phyloP scores from a whole-genome alignment of 2,329 filamentous ascomycete genomes.

The Sporothrix brasiliensis region DNA sequence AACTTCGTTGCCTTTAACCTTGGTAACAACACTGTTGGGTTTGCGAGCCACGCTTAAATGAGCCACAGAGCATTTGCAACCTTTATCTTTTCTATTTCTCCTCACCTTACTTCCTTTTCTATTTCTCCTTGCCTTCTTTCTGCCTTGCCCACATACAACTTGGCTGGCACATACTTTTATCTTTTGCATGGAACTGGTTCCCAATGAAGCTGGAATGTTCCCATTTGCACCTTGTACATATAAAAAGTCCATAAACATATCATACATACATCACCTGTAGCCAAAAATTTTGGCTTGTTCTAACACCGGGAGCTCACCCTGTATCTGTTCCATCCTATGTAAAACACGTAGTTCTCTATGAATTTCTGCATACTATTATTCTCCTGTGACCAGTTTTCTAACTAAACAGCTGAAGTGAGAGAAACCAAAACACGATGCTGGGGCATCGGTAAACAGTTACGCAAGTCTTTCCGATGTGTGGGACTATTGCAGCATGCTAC shows the following conservation, averaged over 20 bases:
- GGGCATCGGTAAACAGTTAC: neutral
- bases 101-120: neutral
- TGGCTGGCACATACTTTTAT: slow-evolving; percentile 10
- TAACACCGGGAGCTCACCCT: neutral
- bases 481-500: slow-evolving; percentile 10
- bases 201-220: neutral
- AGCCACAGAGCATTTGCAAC: neutral
- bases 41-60: slow-evolving; percentile 51
- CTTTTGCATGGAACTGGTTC: neutral
- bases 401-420: neutral
- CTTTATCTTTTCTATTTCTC: neutral
- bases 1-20: slow-evolving; percentile 62
- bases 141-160: neutral
- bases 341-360: neutral
- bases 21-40: slow-evolving; percentile 57
- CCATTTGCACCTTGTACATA: slow-evolving; percentile 17
- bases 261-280: neutral
- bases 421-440: neutral
- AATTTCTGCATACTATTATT: neutral
- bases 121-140: neutral
- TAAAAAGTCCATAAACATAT: slow-evolving; percentile 3
- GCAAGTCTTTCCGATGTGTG: neutral
- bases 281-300: neutral
- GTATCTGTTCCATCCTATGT: neutral
- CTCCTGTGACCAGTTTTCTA: neutral